Percentiles rank a stretch among this genome's conserved stretches.
Conservation (phyloP, 2,329 filamentous ascomycete species). For the Juglanconis sp. region DNA sequence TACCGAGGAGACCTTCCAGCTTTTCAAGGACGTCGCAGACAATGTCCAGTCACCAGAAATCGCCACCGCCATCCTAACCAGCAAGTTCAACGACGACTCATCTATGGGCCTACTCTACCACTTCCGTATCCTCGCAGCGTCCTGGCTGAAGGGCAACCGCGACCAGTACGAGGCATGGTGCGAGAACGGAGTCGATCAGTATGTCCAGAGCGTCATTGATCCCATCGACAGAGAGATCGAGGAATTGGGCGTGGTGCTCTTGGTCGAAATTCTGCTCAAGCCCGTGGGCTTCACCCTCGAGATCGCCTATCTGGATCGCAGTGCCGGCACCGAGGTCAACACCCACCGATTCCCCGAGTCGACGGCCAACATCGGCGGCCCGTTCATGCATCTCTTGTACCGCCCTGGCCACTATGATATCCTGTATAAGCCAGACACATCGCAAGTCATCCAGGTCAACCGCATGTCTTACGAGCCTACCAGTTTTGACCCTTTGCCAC, state of each 20-base stretch:
- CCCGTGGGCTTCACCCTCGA: slow-evolving; percentile 77
- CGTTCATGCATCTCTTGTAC: slow-evolving; percentile 59
- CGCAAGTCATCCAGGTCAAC: slow-evolving; percentile 48
- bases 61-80: slow-evolving; percentile 51
- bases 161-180: slow-evolving; percentile 70
- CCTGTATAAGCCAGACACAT: slow-evolving; percentile 56
- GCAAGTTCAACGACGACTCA: slow-evolving; percentile 70
- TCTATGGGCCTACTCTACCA: slow-evolving; percentile 81
- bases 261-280: slow-evolving; percentile 76
- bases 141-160: slow-evolving; percentile 75
- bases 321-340: slow-evolving; percentile 72
- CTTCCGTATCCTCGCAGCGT: slow-evolving; percentile 74
- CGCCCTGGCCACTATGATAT: slow-evolving; percentile 90
- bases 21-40: slow-evolving; percentile 62
- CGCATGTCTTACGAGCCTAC: slow-evolving; percentile 36
- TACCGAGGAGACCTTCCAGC: slow-evolving; percentile 67
- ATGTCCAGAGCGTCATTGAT: slow-evolving; percentile 70
- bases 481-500: neutral
- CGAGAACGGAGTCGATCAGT: slow-evolving; percentile 57
- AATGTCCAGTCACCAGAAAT: slow-evolving; percentile 59
- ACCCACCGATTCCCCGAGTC: slow-evolving; percentile 61
- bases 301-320: slow-evolving; percentile 88
- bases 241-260: slow-evolving; percentile 74
- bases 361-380: slow-evolving; percentile 40
- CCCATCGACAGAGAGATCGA: slow-evolving; percentile 82